These are phyloP conservation scores for Nitzschia putrida DNA, from an alignment of 108 stramenopile species.

Conservation along the genomic window DNA sequence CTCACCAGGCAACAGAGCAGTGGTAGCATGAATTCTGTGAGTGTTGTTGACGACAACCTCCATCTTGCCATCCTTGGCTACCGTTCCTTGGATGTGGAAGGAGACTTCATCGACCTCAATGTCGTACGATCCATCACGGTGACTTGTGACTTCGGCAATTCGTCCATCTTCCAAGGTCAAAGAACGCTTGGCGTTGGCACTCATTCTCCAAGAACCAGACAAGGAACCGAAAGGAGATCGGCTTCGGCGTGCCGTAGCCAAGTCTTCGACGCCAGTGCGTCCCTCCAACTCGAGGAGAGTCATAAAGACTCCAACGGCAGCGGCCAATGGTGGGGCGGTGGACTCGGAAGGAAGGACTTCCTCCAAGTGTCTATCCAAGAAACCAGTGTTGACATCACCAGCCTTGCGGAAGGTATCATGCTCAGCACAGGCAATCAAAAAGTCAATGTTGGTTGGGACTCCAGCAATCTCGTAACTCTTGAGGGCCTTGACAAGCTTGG, in stretches of 20 bases:
- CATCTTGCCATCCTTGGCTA: conserved; percentile 16
- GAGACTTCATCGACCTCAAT: conserved; percentile 19
- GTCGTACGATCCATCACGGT: conserved; percentile 55
- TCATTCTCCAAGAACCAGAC: conserved; percentile 53
- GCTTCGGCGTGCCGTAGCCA: conserved; percentile 11
- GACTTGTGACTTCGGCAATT: conserved; percentile 28
- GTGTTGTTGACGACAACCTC: conserved; percentile 31
- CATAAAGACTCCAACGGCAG: conserved; percentile 53
- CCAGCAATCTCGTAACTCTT: conserved; percentile 79
- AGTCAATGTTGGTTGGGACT: conserved; percentile 86
- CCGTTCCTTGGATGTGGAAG: conserved; percentile 29
- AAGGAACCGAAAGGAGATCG: conserved; percentile 43
- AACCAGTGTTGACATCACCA: conserved; percentile 83
- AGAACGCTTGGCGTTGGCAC: conserved; percentile 16
- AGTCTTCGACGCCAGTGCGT: conserved; percentile 24
- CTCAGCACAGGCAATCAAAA: conserved; percentile 66
- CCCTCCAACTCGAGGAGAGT: conserved; percentile 44
- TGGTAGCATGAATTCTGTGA: conserved; percentile 10
- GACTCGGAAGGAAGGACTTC: conserved; percentile 24
- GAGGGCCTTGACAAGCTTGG: conserved; percentile 59
- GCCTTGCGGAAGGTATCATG: conserved; percentile 68
- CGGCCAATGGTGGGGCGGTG: conserved; percentile 20
- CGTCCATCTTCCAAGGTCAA: conserved; percentile 22
- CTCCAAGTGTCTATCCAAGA: conserved; percentile 62
- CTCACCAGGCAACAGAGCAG: conserved; percentile 14